Evolutionary conservation across 192 early-diverging fungal genomes (phyloP), one percentile per base, ranked within the genome.

Genomic region (Backusella australiensis): DNA sequence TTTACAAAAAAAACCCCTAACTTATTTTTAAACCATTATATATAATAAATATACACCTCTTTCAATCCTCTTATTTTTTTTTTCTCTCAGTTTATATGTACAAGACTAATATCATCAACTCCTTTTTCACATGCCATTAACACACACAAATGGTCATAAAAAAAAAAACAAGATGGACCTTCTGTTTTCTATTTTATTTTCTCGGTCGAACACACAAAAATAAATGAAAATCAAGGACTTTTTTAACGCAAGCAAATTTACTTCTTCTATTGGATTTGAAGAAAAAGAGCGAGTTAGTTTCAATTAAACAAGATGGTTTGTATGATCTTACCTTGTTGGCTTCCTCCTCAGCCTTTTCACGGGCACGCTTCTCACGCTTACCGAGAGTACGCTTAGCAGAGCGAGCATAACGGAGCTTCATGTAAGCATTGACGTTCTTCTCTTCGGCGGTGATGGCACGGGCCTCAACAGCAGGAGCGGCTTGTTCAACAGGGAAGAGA

Each of bases 271-370:
- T 41, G 29, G 46, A 49, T 34, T 15, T 71, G 11, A 34, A 19
- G 0, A 7, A 42, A 11, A 69, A 6, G 0, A 9, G 23, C 1
- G 29, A n/a, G 46, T 49, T 49, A 49, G 46, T 44, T 44, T 14
- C 32, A 32, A 32, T 32, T 32, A 32, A 32, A 32, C 32, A 32
- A 32, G 32, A 32, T 32, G 32, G 2, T 32, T 32, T 32, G 32
- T 32, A 32, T 32, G 32, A 3, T 32, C 87, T 88, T 88, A 91
- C 91, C 82, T 92, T 90, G 85, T 89, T 88, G 67, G 88, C 88
- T 86, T 95, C 94, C 84, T 93, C 92, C 83, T 92, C 93, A 83
- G 87, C 94, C 81, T 91, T 90, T 67, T 87, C 93, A 86, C 92
- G 92, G 74, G 90, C 91, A 86, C 90, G 89, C 77, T 86, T 88